Evolutionary conservation across 2,329 filamentous ascomycete species (phyloP).

Genomic region (Neofusicoccum umdonicola): DNA sequence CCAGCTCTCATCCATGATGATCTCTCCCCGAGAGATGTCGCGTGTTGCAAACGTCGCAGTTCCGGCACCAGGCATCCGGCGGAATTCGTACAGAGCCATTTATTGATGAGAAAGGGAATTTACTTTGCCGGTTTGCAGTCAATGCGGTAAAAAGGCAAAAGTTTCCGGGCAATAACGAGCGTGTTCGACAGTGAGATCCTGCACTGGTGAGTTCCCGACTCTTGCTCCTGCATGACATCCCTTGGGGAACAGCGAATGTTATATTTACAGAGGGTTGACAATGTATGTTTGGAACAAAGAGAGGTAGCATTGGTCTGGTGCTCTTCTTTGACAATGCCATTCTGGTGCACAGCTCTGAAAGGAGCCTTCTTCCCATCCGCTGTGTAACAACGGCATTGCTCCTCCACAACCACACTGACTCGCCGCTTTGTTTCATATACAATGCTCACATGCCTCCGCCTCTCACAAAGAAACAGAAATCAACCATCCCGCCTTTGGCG

Average conservation of each 20-base stretch:
- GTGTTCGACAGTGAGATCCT: not conserved
- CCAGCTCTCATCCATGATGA: not conserved
- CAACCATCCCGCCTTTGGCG: too few relatives aligned
- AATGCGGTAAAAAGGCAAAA: not conserved
- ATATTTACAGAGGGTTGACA: not conserved
- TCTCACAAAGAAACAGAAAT: too few relatives aligned
- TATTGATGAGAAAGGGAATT: not conserved
- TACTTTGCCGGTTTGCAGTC: not conserved
- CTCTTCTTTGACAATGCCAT: too few relatives aligned
- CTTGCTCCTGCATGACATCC: not conserved
- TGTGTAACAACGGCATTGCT: too few relatives aligned
- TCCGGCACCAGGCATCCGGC: not conserved
- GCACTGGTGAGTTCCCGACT: not conserved
- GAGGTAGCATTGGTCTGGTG: too few relatives aligned
- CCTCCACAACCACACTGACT: too few relatives aligned
- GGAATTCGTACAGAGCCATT: not conserved
- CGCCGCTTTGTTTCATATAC: too few relatives aligned
- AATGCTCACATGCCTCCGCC: too few relatives aligned
- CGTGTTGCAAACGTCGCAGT: not conserved
- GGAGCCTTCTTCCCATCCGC: too few relatives aligned
- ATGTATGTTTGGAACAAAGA: not conserved
- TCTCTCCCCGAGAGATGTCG: not conserved
- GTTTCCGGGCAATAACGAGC: not conserved
- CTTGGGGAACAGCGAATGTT: not conserved
- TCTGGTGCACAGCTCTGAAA: too few relatives aligned